These are phyloP conservation scores for Graphilbum sp. DNA, from an alignment of 2,329 filamentous ascomycete species.

Conservation along the genomic window DNA sequence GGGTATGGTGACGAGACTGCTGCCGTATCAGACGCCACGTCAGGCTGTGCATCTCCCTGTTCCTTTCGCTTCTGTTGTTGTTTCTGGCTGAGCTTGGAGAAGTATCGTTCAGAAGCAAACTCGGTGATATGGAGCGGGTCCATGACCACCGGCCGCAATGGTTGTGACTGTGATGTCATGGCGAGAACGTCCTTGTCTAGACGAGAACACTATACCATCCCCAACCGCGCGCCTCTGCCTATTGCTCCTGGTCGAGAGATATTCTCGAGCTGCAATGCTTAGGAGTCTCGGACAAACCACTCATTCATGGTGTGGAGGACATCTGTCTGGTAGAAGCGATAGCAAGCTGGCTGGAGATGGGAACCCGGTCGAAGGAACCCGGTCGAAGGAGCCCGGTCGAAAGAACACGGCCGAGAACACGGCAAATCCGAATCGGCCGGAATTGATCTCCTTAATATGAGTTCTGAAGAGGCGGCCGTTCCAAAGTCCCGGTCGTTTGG, in stretches of 20 bases:
- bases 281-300: background rate
- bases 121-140: slow-evolving; percentile 48
- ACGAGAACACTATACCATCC: no score
- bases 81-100: slow-evolving; percentile 42
- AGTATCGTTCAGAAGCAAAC: slow-evolving; percentile 49
- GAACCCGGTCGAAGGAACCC: no score
- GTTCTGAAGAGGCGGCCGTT: no score
- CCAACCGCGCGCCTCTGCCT: no score
- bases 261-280: background rate
- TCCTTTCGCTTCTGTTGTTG: slow-evolving; percentile 17
- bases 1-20: slow-evolving; percentile 9
- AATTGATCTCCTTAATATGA: no score
- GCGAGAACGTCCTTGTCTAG: no score
- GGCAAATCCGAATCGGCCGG: no score
- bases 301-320: slow-evolving; percentile 3
- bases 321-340: background rate
- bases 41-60: slow-evolving; percentile 17
- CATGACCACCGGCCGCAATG: slow-evolving; percentile 25
- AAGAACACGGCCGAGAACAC: no score
- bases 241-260: slow-evolving; percentile 1
- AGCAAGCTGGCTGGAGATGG: no score
- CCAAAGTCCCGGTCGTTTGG: no score
- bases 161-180: slow-evolving; percentile 9
- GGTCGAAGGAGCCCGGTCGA: no score
- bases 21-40: slow-evolving; percentile 6